Evolutionary conservation across 768 basidiomycete genomes (phyloP).

Genomic region (Pilatotrama ljubarskyi): DNA sequence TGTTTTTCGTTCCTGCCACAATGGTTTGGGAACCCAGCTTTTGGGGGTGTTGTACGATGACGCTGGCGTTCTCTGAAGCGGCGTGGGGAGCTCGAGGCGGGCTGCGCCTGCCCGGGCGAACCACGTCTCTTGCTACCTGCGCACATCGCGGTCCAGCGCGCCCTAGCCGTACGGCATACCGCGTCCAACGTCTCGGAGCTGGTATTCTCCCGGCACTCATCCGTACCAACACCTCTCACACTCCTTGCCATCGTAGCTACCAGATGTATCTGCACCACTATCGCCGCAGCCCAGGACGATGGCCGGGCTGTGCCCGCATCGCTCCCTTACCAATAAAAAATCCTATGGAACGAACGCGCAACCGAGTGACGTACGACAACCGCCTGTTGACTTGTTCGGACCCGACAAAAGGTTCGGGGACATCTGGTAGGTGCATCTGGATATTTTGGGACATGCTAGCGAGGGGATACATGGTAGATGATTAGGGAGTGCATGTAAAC

Average conservation of each 20-base stretch:
- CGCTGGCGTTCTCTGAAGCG: slow-evolving; percentile 14
- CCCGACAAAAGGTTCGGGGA: neutral
- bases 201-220: slow-evolving; percentile 1
- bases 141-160: neutral
- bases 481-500: slow-evolving; percentile 15
- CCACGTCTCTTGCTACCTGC: slow-evolving; percentile 10
- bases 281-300: slow-evolving; percentile 9
- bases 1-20: slow-evolving; percentile 15
- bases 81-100: slow-evolving; percentile 19
- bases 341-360: slow-evolving; percentile 11
- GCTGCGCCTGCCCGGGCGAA: slow-evolving; percentile 15
- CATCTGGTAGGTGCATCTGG: slow-evolving; percentile 1
- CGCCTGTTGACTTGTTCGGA: no score
- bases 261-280: neutral
- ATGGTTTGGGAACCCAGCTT: slow-evolving; percentile 13
- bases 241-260: slow-evolving; percentile 16
- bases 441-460: neutral
- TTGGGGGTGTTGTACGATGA: slow-evolving; percentile 22
- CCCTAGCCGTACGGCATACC: no score
- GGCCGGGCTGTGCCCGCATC: slow-evolving; percentile 22
- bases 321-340: slow-evolving; percentile 10
- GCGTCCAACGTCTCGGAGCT: slow-evolving; percentile 13
- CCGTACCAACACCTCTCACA: slow-evolving; percentile 8
- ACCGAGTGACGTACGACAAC: neutral
- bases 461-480: slow-evolving; percentile 10